Percentiles rank a stretch among this genome's conserved stretches.
Evolutionary conservation across 2,329 filamentous ascomycete species (phyloP).

Genomic region (Aplosporella prunicola): DNA sequence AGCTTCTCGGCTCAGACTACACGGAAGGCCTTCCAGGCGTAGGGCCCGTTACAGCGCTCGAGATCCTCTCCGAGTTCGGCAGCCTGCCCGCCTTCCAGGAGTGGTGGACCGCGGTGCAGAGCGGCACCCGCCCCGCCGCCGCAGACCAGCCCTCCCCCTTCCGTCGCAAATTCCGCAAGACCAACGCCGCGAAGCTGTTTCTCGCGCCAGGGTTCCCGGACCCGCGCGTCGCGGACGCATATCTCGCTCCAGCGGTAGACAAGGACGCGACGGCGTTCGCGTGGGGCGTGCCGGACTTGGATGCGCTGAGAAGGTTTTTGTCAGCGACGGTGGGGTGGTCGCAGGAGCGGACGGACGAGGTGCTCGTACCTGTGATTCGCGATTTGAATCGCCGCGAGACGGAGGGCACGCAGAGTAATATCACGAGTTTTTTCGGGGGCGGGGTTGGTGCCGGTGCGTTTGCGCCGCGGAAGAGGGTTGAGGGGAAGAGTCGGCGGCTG

Average conservation of each 20-base stretch:
- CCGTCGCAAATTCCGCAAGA: conserved; percentile 74
- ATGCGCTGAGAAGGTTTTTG: conserved; percentile 71
- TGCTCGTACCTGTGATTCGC: conserved; percentile 85
- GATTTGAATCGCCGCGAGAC: conserved; percentile 86
- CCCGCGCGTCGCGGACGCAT: conserved; percentile 68
- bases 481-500: conserved; percentile 64
- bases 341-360: conserved; percentile 85
- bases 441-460: conserved; percentile 57
- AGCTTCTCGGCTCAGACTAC: conserved; percentile 88
- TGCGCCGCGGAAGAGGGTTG: conserved; percentile 55
- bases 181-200: conserved; percentile 76
- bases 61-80: conserved; percentile 86
- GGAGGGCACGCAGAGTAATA: conserved; percentile 92
- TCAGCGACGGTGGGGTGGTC: conserved; percentile 92
- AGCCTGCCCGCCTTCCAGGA: conserved; percentile 66
- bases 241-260: conserved; percentile 80
- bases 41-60: conserved; percentile 86
- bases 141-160: conserved; percentile 52
- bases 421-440: conserved; percentile 84
- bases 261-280: conserved; percentile 67
- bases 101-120: conserved; percentile 80
- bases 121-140: conserved; percentile 50
- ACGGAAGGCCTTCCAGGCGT: conserved; percentile 85
- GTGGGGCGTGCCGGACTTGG: conserved; percentile 92
- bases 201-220: conserved; percentile 73